phyloP scores from a whole-genome alignment of 2,329 filamentous ascomycete genomes.

The Cercospora nicotianae region DNA sequence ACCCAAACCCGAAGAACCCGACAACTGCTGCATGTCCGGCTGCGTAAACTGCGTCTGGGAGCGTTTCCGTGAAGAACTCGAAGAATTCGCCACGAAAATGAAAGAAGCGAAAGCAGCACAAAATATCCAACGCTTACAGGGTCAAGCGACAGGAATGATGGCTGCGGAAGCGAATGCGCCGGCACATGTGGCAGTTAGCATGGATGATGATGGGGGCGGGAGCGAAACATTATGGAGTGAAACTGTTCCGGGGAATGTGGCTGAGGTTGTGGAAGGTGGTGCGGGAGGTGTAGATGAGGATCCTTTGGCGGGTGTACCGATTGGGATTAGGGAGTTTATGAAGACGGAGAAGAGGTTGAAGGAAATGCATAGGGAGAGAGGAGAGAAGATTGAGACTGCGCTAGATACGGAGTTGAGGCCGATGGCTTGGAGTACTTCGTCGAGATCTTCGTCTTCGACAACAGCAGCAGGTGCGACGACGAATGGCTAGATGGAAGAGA shows the following conservation, averaged over 20 bases:
- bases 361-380: constrained; percentile 58
- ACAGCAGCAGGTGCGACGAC: not conserved
- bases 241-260: constrained; percentile 22
- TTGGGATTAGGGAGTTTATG: constrained; percentile 97
- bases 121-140: constrained; percentile 31
- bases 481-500: not conserved
- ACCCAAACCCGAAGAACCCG: constrained; percentile 81
- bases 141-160: constrained; percentile 41
- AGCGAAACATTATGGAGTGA: constrained; percentile 67
- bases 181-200: constrained; percentile 56
- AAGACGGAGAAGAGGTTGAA: constrained; percentile 89
- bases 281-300: constrained; percentile 53
- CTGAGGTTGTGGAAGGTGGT: constrained; percentile 6
- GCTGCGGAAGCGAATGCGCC: constrained; percentile 44
- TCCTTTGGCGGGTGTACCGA: constrained; percentile 76
- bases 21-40: constrained; percentile 99
- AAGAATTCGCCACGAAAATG: constrained; percentile 74
- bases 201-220: constrained; percentile 80
- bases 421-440: constrained; percentile 22
- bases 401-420: constrained; percentile 28
- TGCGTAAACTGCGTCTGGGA: constrained; percentile 99
- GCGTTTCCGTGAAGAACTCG: constrained; percentile 83
- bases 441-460: not conserved
- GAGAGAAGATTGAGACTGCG: constrained; percentile 23
- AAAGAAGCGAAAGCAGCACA: constrained; percentile 62